Evolutionary conservation across 2,329 filamentous ascomycete genomes (phyloP).

Genomic region (Triangularia verruculosa): DNA sequence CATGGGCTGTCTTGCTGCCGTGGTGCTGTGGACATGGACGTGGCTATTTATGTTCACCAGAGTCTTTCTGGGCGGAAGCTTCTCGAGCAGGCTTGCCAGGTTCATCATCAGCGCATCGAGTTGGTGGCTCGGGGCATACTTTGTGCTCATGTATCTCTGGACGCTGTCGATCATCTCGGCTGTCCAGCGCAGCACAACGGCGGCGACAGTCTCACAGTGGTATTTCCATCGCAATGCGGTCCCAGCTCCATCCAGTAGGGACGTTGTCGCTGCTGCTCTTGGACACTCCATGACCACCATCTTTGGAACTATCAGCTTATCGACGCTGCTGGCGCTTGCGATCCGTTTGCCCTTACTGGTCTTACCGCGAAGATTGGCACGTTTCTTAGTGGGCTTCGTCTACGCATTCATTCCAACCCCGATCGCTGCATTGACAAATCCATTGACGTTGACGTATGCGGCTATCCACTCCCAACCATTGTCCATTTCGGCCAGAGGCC

Average conservation of each 20-base stretch:
- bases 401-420: constrained; percentile 79
- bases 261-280: constrained; percentile 80
- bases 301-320: constrained; percentile 89
- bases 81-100: constrained; percentile 56
- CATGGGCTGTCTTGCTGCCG: constrained; percentile 68
- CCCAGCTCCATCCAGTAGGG: constrained; percentile 71
- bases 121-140: constrained; percentile 93
- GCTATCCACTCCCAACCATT: constrained; percentile 90
- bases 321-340: constrained; percentile 74
- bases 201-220: constrained; percentile 96
- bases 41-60: constrained; percentile 97
- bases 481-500: constrained; percentile 69
- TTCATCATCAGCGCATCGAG: constrained; percentile 85
- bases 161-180: constrained; percentile 83
- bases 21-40: constrained; percentile 88
- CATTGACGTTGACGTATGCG: constrained; percentile 85
- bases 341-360: constrained; percentile 83
- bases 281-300: constrained; percentile 79
- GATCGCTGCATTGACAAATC: constrained; percentile 82
- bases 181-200: constrained; percentile 85
- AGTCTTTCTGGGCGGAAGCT: constrained; percentile 89
- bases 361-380: constrained; percentile 66
- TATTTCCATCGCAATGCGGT: constrained; percentile 91
- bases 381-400: constrained; percentile 61
- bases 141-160: constrained; percentile 94